Percentiles rank a stretch among this genome's conserved stretches.
phyloP scores from a whole-genome alignment of 1,284 basidiomycete species.

The Cryptococcus sp. region DNA sequence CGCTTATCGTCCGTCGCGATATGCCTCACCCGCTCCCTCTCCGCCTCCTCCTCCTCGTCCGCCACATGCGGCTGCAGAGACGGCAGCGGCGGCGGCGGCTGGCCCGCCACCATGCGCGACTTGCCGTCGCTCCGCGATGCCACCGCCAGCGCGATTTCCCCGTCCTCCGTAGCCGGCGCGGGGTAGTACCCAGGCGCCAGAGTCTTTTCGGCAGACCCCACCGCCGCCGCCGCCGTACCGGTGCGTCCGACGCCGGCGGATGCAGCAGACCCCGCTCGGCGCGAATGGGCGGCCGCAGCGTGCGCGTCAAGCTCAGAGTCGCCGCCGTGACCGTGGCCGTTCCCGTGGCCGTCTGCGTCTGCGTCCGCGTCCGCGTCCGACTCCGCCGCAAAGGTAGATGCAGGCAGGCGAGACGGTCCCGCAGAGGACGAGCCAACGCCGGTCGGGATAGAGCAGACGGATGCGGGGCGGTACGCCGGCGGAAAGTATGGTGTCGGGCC shows the following conservation, averaged over 20 bases:
- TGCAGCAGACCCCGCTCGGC: not conserved
- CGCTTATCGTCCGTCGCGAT: slow-evolving; percentile 50
- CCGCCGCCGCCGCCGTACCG: too few species aligned
- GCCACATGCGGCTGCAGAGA: slow-evolving; percentile 6
- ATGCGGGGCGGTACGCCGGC: slow-evolving; percentile 47
- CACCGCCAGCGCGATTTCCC: slow-evolving; percentile 42
- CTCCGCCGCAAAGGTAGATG: not conserved
- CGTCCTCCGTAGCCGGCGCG: slow-evolving; percentile 46
- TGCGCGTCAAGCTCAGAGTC: too few species aligned
- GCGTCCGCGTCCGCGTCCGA: not conserved
- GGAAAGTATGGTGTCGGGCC: slow-evolving; percentile 29
- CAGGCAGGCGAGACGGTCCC: slow-evolving; percentile 1
- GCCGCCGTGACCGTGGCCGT: too few species aligned
- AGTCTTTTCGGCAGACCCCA: slow-evolving; percentile 35
- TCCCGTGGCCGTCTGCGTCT: too few species aligned
- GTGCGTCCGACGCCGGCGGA: not conserved
- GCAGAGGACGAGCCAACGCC: slow-evolving; percentile 11
- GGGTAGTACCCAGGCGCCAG: slow-evolving; percentile 46
- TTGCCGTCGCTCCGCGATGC: slow-evolving; percentile 43
- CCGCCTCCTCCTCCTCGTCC: slow-evolving; percentile 8
- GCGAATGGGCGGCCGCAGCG: not conserved
- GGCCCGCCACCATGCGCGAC: slow-evolving; percentile 23
- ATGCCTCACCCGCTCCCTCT: slow-evolving; percentile 23
- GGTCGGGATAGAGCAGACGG: slow-evolving; percentile 27
- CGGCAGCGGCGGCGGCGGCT: slow-evolving; percentile 1